phyloP scores from a whole-genome alignment of 768 basidiomycete genomes.

The Tricholoma hemisulphureum region DNA sequence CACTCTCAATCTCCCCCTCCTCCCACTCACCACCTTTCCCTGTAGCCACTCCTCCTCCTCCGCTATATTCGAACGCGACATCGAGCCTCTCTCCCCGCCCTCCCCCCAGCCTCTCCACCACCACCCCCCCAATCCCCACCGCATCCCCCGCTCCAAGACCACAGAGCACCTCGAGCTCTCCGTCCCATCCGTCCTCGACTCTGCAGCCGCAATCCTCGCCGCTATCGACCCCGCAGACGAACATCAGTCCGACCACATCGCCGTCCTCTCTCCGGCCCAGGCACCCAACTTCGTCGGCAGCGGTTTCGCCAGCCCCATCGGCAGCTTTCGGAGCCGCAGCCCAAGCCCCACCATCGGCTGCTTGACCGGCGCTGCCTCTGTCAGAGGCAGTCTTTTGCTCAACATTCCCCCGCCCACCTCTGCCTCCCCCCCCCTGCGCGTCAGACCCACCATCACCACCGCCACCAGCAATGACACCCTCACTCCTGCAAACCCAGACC shows the following conservation, averaged over 20 bases:
- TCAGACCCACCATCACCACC: conserved; percentile 13
- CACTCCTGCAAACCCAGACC: too few relatives aligned
- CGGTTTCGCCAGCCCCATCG: conserved; percentile 67
- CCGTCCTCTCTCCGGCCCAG: conserved; percentile 56
- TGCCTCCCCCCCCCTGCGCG: conserved; percentile 9
- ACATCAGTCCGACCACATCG: conserved; percentile 48
- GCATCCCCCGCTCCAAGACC: conserved; percentile 66
- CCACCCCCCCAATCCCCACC: conserved; percentile 60
- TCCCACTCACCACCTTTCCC: too few relatives aligned
- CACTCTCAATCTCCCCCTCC: conserved; percentile 17
- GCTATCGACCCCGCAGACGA: conserved; percentile 18
- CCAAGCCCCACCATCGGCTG: conserved; percentile 55
- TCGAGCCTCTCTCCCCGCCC: conserved; percentile 59
- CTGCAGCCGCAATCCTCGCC: conserved; percentile 72
- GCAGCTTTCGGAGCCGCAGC: conserved; percentile 64
- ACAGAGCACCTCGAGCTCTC: conserved; percentile 74
- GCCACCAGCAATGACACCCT: too few relatives aligned
- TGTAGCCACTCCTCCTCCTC: conserved; percentile 76
- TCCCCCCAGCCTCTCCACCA: conserved; percentile 28
- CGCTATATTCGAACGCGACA: conserved; percentile 90
- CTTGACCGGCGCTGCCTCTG: conserved; percentile 9
- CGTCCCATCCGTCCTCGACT: conserved; percentile 85
- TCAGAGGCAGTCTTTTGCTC: conserved; percentile 45
- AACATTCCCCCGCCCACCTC: conserved; percentile 37
- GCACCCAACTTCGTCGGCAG: conserved; percentile 32